Evolutionary conservation across 495 filamentous ascomycete genomes (phyloP).

Genomic region (Talaromyces wortmannii): DNA sequence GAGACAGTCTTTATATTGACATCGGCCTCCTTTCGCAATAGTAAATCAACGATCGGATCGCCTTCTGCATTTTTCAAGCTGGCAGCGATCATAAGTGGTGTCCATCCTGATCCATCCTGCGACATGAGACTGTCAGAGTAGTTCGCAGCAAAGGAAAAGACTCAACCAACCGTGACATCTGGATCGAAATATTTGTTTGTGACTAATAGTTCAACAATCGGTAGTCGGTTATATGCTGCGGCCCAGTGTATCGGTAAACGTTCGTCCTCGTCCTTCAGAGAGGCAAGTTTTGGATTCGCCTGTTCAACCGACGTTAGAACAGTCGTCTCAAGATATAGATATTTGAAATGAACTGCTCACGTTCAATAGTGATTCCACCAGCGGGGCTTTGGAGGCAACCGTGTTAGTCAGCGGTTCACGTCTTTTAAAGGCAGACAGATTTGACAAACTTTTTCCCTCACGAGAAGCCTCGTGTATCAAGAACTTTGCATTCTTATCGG

Average conservation of each 20-base stretch:
- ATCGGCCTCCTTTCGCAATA: constrained; percentile 76
- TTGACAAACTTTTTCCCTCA: constrained; percentile 70
- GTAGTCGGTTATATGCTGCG: constrained; percentile 70
- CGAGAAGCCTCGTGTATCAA: constrained; percentile 85
- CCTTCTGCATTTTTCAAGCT: constrained; percentile 61
- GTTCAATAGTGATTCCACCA: constrained; percentile 72
- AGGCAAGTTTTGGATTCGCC: constrained; percentile 74
- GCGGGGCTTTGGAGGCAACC: constrained; percentile 36
- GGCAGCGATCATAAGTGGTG: constrained; percentile 87
- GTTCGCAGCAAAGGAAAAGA: background rate
- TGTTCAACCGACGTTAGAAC: constrained; percentile 17
- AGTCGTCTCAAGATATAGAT: background rate
- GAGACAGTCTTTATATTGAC: constrained; percentile 68
- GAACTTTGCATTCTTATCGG: constrained; percentile 51
- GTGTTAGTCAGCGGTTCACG: constrained; percentile 2
- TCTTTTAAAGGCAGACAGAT: background rate
- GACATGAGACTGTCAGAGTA: background rate
- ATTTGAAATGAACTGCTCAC: constrained; percentile 31
- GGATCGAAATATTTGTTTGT: constrained; percentile 72
- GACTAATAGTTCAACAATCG: constrained; percentile 65
- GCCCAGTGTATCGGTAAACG: constrained; percentile 96
- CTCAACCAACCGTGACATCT: constrained; percentile 64
- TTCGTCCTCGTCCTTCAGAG: constrained; percentile 75
- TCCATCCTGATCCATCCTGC: constrained; percentile 88
- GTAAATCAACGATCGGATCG: constrained; percentile 54